Evolutionary conservation across 202 grass and related monocot species (phyloP).

Genomic region (Hordeum pubiflorum): DNA sequence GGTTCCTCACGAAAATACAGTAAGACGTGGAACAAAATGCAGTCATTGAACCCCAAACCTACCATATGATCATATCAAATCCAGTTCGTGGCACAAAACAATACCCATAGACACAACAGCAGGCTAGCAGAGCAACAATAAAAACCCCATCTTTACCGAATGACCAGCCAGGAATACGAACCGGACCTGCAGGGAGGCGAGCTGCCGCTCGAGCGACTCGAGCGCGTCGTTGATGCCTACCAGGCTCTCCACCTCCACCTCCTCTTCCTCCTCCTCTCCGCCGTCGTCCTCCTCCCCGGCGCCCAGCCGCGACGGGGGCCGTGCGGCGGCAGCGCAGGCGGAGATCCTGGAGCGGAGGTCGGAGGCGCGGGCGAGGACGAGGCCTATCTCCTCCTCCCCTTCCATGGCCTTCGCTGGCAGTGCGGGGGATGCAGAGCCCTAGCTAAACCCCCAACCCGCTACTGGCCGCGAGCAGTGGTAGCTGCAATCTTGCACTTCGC

Average conservation of each 20-base stretch:
- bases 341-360: conserved; percentile 67
- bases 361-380: conserved; percentile 67
- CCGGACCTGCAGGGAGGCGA: conserved; percentile 59
- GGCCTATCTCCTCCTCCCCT: conserved; percentile 74
- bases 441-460: neutral
- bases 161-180: neutral
- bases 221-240: conserved; percentile 66
- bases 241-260: conserved; percentile 35
- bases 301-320: neutral
- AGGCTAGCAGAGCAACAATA: neutral
- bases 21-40: neutral
- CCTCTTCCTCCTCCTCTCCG: neutral
- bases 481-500: neutral
- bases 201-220: conserved; percentile 67
- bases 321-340: conserved; percentile 36
- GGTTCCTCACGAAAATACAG: neutral
- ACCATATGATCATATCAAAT: neutral
- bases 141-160: neutral
- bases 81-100: neutral
- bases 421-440: neutral
- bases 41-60: neutral
- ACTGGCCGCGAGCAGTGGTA: neutral
- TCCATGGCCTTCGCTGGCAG: conserved; percentile 39
- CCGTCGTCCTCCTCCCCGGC: conserved; percentile 3
- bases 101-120: neutral